Evolutionary conservation across 768 basidiomycete species (phyloP), one percentile per base, ranked within the genome.

Genomic region (Butyriboletus loyo): DNA sequence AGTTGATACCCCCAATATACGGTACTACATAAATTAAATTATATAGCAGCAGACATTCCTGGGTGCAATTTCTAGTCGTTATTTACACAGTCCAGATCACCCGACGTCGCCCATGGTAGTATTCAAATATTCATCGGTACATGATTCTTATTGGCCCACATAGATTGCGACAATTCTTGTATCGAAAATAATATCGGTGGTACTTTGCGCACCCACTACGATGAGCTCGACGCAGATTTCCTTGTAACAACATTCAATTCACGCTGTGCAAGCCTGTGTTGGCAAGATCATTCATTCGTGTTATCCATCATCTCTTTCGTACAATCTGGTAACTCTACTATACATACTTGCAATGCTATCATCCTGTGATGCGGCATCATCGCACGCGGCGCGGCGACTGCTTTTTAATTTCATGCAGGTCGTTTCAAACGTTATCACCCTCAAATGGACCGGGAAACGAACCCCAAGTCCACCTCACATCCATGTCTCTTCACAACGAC

Each of bases 401-500:
- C n/a, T n/a, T n/a, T n/a, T n/a, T n/a, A n/a, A n/a, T 34, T 15
- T 34, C 6, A 24, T 46, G 22, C 9, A n/a, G n/a, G 22, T 1
- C 8, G 13, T 5, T 28, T 14, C 8, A 19, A 6, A 9, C 8
- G 11, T 11, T 55, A 53, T 55, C 47, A 37, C 17, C 13, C 27
- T 49, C 30, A 13, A 10, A 34, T 37, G 24, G n/a, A 25, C 22
- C 39, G 39, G 28, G 5, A 32, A 13, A 5, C 21, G 19, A 4
- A 21, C 24, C 32, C 15, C n/a, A n/a, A 11, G 14, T 17, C 24
- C 32, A 13, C 38, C 17, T 13, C 13, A 24, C 3, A 1, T n/a
- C 45, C 45, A 48, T 61, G 58, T 49, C 54, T 17, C 36, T 25
- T 37, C 34, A 34, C 41, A 4, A 14, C 17, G 4, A 34, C 30